Evolutionary conservation across 805 yeast genomes (phyloP).

Genomic region (Suhomyces pyralidae): DNA sequence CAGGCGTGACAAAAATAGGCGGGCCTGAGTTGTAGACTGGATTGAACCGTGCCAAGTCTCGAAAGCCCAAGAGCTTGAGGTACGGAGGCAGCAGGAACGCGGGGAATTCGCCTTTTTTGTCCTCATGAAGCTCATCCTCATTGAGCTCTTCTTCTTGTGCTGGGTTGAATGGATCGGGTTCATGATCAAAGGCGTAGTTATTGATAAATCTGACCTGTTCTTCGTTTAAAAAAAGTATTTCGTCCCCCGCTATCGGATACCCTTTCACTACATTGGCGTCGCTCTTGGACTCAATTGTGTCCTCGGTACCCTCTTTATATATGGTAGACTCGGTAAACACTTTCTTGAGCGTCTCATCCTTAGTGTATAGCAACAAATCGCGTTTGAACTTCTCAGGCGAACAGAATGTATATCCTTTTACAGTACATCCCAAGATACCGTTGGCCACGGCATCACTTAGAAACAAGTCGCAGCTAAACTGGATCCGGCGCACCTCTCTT

Average conservation of each 20-base stretch:
- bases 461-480: conserved; percentile 59
- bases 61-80: conserved; percentile 67
- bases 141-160: not conserved
- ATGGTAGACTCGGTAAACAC: conserved; percentile 48
- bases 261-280: conserved; percentile 40
- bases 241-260: conserved; percentile 17
- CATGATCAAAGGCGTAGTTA: conserved; percentile 35
- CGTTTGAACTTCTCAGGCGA: conserved; percentile 50
- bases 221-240: conserved; percentile 23
- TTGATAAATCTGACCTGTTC: conserved; percentile 27
- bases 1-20: conserved; percentile 66
- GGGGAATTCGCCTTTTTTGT: conserved; percentile 1
- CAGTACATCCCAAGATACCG: conserved; percentile 52
- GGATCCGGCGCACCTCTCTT: conserved; percentile 61
- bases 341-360: conserved; percentile 48
- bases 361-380: conserved; percentile 52
- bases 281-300: conserved; percentile 33
- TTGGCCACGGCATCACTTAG: conserved; percentile 44
- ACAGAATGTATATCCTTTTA: conserved; percentile 69
- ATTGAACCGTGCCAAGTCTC: conserved; percentile 43
- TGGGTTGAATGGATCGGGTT: conserved; percentile 7
- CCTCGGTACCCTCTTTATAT: conserved; percentile 42
- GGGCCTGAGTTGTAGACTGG: conserved; percentile 52
- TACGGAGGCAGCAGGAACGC: conserved; percentile 39
- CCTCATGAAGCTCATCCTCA: not conserved